A percentile compares a stretch with the other conserved stretches of the same genome.
phyloP scores from a whole-genome alignment of 495 filamentous ascomycete species.

The Melanomma pulvis-pyrius region DNA sequence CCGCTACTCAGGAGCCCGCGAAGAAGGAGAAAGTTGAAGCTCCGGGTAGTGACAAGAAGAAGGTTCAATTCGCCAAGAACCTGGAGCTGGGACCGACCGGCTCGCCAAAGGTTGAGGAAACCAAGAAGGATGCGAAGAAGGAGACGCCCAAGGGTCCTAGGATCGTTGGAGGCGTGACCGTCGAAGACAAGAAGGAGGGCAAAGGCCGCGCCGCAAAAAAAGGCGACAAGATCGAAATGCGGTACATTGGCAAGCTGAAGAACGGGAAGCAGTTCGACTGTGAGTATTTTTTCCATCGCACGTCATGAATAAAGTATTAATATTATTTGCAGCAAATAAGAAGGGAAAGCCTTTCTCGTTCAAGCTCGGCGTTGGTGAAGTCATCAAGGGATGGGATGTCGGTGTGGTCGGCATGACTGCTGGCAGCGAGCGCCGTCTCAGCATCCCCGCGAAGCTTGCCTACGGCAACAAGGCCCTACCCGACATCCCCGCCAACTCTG shows the following conservation, averaged over 20 bases:
- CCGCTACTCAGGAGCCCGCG: conserved; percentile 59
- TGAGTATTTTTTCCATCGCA: conserved; percentile 52
- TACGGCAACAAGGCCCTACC: conserved; percentile 81
- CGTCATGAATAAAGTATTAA: conserved; percentile 41
- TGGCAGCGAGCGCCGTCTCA: conserved; percentile 89
- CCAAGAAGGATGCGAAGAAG: conserved; percentile 56
- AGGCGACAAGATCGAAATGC: conserved; percentile 84
- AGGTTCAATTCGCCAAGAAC: conserved; percentile 98
- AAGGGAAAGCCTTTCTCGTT: conserved; percentile 96
- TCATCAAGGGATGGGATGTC: conserved; percentile 99
- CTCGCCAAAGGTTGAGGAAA: conserved; percentile 52
- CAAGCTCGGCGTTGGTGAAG: conserved; percentile 88
- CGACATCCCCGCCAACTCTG: conserved; percentile 87
- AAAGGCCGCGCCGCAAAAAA: conserved; percentile 78
- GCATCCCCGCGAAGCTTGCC: conserved; percentile 78
- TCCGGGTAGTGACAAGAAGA: conserved; percentile 70
- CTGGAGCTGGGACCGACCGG: conserved; percentile 91
- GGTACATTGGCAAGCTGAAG: conserved; percentile 93
- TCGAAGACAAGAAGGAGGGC: conserved; percentile 94
- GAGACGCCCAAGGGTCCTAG: conserved; percentile 58
- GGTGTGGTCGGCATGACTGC: conserved; percentile 88
- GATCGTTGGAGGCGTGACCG: conserved; percentile 80
- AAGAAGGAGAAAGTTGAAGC: conserved; percentile 55
- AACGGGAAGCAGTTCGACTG: conserved; percentile 92
- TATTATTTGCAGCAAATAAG: conserved; percentile 73